These are phyloP conservation scores for Coprinopsis cinerea DNA, from an alignment of 768 basidiomycete species.

Conservation along the genomic window DNA sequence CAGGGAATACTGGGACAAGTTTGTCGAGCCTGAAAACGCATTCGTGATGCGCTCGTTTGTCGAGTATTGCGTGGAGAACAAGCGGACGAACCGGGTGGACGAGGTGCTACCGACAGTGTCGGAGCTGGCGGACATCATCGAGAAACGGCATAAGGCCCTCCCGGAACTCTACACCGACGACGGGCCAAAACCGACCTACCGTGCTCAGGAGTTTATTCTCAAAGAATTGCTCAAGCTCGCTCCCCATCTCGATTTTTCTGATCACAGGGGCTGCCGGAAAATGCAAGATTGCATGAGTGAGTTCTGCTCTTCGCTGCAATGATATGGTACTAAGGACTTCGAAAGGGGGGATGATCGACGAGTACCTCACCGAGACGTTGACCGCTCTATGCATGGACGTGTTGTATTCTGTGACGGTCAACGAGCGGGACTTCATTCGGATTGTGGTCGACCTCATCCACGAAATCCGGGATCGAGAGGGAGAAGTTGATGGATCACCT, in stretches of 20 bases:
- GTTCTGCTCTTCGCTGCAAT: conserved; percentile 25
- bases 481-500: no score
- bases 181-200: conserved; percentile 23
- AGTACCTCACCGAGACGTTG: no score
- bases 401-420: no score
- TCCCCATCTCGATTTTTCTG: conserved; percentile 79
- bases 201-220: conserved; percentile 55
- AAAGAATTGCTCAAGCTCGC: conserved; percentile 77
- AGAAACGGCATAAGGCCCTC: conserved; percentile 59
- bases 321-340: neutral
- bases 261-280: conserved; percentile 85
- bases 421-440: no score
- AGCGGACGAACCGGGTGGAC: conserved; percentile 61
- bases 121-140: conserved; percentile 68
- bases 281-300: conserved; percentile 82
- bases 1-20: conserved; percentile 20
- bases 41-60: conserved; percentile 83
- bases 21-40: conserved; percentile 66
- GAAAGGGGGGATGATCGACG: no score
- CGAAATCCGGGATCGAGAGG: no score
- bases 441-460: no score
- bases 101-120: conserved; percentile 79
- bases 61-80: conserved; percentile 61
- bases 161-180: conserved; percentile 12
- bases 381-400: no score